Conservation (phyloP, 2,329 filamentous ascomycete genomes). For the Coccinonectria pachysandricola region DNA sequence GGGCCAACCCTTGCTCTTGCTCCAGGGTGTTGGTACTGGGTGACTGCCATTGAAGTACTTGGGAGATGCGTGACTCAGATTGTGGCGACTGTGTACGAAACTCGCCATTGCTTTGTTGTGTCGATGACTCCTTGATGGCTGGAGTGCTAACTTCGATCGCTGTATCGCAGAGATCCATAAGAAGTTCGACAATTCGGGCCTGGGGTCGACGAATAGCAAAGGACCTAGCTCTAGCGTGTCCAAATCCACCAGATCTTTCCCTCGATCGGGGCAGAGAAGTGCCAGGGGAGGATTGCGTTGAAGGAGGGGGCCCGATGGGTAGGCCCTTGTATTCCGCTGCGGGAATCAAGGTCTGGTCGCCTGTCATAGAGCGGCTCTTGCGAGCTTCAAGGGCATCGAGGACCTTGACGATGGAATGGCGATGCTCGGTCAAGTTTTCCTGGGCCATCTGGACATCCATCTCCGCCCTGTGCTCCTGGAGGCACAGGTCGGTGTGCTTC, state of each 20-base stretch:
- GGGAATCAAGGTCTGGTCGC: conserved; percentile 41
- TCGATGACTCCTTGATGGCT: conserved; percentile 74
- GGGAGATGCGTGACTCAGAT: conserved; percentile 87
- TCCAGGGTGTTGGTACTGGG: conserved; percentile 85
- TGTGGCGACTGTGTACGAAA: conserved; percentile 90
- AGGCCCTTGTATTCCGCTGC: conserved; percentile 80
- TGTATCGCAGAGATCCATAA: conserved; percentile 92
- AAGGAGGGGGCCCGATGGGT: conserved; percentile 67
- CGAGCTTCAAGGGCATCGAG: conserved; percentile 82
- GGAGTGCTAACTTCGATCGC: conserved; percentile 90
- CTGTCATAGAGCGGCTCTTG: conserved; percentile 51
- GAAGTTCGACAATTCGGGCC: conserved; percentile 84
- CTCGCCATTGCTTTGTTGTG: conserved; percentile 54
- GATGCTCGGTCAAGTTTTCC: conserved; percentile 83
- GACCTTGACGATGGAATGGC: conserved; percentile 89
- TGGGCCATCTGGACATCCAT: conserved; percentile 97
- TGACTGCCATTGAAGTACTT: conserved; percentile 94
- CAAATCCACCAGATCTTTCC: conserved; percentile 63
- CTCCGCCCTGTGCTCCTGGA: conserved; percentile 92
- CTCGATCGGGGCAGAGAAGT: conserved; percentile 62
- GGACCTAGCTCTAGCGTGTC: conserved; percentile 72
- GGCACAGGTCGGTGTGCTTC: conserved; percentile 91
- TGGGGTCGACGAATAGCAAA: conserved; percentile 87
- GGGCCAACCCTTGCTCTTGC: conserved; percentile 79
- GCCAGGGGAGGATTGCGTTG: conserved; percentile 61